A percentile compares a stretch with the other conserved stretches of the same genome.
These are phyloP conservation scores for Prunus davidiana DNA, from an alignment of 306 rosid genomes.

Conservation along the genomic window DNA sequence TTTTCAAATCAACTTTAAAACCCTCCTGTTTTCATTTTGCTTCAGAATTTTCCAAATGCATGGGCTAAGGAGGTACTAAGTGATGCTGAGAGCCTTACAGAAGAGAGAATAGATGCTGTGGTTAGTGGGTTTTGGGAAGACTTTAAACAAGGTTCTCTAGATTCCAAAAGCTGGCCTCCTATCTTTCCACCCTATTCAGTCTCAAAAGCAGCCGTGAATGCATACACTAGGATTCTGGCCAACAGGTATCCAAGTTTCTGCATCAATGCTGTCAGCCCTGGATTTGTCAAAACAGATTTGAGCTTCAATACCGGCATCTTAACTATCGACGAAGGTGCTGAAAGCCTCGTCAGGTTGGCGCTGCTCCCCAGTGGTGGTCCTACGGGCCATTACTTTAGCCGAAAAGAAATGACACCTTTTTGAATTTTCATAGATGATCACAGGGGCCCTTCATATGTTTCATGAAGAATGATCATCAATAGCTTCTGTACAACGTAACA, in stretches of 20 bases:
- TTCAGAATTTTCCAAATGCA: slow-evolving; percentile 32
- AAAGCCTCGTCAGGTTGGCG: slow-evolving; percentile 35
- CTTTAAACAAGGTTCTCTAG: slow-evolving; percentile 32
- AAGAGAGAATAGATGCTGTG: slow-evolving; percentile 38
- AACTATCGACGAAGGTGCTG: slow-evolving; percentile 40
- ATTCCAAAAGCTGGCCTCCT: slow-evolving; percentile 33
- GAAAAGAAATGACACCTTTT: slow-evolving; percentile 24
- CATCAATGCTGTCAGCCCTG: slow-evolving; percentile 44
- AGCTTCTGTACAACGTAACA: too few species aligned
- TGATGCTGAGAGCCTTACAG: slow-evolving; percentile 40
- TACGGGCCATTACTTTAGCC: slow-evolving; percentile 34
- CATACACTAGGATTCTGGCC: slow-evolving; percentile 40
- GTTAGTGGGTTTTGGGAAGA: slow-evolving; percentile 24
- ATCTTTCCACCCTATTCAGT: slow-evolving; percentile 14
- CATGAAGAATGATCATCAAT: not conserved
- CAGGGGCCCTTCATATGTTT: not conserved
- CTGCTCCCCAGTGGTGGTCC: slow-evolving; percentile 32
- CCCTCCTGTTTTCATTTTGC: not conserved
- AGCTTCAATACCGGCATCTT: slow-evolving; percentile 29
- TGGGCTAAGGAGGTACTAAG: slow-evolving; percentile 25
- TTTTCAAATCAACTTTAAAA: not conserved
- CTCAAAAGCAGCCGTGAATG: slow-evolving; percentile 39
- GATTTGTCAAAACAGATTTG: slow-evolving; percentile 30
- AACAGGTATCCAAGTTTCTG: slow-evolving; percentile 28
- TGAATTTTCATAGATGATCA: not conserved